Conservation (phyloP, 371 early-diverging fungal genomes). For the Fennellomyces sp. region DNA sequence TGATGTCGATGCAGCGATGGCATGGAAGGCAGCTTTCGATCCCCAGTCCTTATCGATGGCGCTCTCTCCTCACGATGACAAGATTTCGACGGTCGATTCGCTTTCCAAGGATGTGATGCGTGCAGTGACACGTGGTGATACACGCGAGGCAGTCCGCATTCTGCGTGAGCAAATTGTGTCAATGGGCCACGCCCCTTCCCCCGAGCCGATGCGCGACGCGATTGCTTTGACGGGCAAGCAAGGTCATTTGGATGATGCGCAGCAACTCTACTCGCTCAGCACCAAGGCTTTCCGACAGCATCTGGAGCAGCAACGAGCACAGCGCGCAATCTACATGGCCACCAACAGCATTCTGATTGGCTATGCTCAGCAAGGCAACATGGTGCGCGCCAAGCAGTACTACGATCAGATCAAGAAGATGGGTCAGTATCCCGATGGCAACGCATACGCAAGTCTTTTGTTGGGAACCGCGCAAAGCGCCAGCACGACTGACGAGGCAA, state of each 20-base stretch:
- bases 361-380: slow-evolving; percentile 57
- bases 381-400: slow-evolving; percentile 56
- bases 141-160: slow-evolving; percentile 21
- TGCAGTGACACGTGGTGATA: slow-evolving; percentile 24
- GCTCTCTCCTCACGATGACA: background rate
- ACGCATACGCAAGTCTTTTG: slow-evolving; percentile 43
- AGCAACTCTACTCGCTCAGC: slow-evolving; percentile 32
- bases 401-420: slow-evolving; percentile 55
- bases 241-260: slow-evolving; percentile 37
- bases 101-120: slow-evolving; percentile 27
- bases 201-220: slow-evolving; percentile 46
- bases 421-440: slow-evolving; percentile 48
- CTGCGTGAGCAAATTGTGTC: slow-evolving; percentile 25
- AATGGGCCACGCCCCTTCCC: slow-evolving; percentile 24
- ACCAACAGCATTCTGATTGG: slow-evolving; percentile 63
- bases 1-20: background rate
- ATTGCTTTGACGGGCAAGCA: slow-evolving; percentile 50
- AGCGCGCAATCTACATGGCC: slow-evolving; percentile 36
- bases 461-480: slow-evolving; percentile 48
- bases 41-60: background rate
- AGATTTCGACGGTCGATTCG: background rate
- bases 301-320: slow-evolving; percentile 14
- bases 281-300: slow-evolving; percentile 24
- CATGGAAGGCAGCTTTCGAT: slow-evolving; percentile 9
- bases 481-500: slow-evolving; percentile 49